Conservation (phyloP, 139 green algal genomes). For the Chlorella sp. region DNA sequence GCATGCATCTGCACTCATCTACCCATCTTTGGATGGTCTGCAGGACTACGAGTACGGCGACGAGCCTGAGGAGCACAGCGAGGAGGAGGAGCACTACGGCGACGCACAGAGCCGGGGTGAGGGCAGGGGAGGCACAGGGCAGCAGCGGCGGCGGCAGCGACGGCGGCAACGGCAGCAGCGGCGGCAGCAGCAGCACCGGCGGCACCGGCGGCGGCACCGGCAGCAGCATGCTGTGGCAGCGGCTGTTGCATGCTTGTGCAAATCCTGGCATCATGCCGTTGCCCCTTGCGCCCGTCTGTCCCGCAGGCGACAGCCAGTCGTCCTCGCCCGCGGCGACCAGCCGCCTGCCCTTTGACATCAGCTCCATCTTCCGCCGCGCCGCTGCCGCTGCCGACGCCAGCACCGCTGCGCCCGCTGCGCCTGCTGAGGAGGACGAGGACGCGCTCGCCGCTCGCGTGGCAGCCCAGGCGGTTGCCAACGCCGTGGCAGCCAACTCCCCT, state of each 20-base stretch:
- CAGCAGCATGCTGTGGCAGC: too few relatives aligned
- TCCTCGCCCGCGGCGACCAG: neutral
- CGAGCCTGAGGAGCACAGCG: neutral
- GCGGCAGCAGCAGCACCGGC: neutral
- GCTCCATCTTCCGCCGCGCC: constrained; percentile 15
- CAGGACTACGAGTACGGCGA: constrained; percentile 51
- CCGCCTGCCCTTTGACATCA: constrained; percentile 7
- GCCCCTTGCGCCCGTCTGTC: neutral
- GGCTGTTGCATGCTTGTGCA: neutral
- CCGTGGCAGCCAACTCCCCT: constrained; percentile 3
- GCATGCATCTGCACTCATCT: neutral
- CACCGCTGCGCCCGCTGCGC: neutral
- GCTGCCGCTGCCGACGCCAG: neutral
- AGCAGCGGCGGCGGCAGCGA: neutral
- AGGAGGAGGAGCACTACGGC: neutral
- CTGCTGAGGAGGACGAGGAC: constrained; percentile 14
- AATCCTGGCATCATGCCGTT: neutral
- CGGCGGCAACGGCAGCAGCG: too few relatives aligned
- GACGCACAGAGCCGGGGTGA: constrained; percentile 29
- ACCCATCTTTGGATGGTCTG: neutral
- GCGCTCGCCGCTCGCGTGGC: neutral
- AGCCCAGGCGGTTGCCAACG: neutral
- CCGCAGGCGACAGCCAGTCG: neutral
- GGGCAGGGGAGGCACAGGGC: neutral
- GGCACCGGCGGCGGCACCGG: too few relatives aligned